Conservation (phyloP, 2,329 filamentous ascomycete species). For the Fusarium ramigenum region DNA sequence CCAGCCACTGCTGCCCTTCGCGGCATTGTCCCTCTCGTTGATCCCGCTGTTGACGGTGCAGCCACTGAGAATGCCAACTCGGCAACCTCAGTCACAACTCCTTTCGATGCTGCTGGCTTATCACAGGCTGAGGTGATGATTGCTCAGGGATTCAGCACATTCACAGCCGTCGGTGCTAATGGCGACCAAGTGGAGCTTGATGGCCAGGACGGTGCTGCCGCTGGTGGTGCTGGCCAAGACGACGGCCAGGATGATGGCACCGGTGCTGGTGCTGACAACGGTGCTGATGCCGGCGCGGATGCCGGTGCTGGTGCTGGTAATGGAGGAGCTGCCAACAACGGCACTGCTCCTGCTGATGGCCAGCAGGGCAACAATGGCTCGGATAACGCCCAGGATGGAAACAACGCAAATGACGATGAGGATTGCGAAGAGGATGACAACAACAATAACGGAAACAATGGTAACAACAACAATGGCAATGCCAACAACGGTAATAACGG, state of each 20-base stretch:
- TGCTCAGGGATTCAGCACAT: conserved; percentile 70
- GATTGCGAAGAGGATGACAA: neutral
- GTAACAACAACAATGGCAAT: neutral
- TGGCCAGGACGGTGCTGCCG: conserved; percentile 48
- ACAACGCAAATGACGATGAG: neutral
- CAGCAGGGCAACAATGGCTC: neutral
- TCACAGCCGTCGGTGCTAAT: conserved; percentile 55
- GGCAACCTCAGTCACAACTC: conserved; percentile 57
- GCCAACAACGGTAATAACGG: neutral
- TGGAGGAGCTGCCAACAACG: conserved; percentile 13
- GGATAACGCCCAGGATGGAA: neutral
- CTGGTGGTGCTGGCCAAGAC: conserved; percentile 30
- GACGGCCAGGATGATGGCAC: conserved; percentile 55
- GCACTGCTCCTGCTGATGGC: neutral
- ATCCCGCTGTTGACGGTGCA: conserved; percentile 68
- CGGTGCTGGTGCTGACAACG: neutral
- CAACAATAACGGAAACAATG: neutral
- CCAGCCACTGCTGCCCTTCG: conserved; percentile 69
- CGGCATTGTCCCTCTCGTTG: conserved; percentile 73
- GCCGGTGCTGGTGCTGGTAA: conserved; percentile 5
- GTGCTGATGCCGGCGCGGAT: neutral
- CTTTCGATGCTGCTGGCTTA: conserved; percentile 68
- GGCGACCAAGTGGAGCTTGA: conserved; percentile 47
- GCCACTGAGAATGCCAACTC: conserved; percentile 70
- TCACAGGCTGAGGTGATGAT: conserved; percentile 72